A percentile compares a stretch with the other conserved stretches of the same genome.
Conservation (phyloP, 192 early-diverging fungal genomes). For the Coemansia sp. region DNA sequence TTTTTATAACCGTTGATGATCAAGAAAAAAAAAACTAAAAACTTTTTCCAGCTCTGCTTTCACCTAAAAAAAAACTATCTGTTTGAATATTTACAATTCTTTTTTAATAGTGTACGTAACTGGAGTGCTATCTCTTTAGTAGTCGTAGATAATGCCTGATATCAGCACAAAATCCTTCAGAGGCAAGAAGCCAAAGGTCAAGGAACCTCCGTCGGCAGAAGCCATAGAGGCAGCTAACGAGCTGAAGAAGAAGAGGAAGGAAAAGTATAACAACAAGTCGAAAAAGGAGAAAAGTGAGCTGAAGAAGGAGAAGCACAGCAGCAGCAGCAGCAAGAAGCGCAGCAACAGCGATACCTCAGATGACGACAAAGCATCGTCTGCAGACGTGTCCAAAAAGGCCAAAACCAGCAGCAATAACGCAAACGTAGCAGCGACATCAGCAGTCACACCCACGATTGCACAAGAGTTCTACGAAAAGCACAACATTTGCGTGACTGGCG, state of each 20-base stretch:
- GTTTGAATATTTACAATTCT: too few species aligned
- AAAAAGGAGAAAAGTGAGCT: slow-evolving; percentile 30
- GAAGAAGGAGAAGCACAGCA: slow-evolving; percentile 40
- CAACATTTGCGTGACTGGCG: slow-evolving; percentile 63
- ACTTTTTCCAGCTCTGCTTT: slow-evolving; percentile 1
- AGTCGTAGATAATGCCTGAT: slow-evolving; percentile 20
- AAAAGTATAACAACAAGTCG: slow-evolving; percentile 21
- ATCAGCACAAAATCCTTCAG: slow-evolving; percentile 2
- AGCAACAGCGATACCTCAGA: slow-evolving; percentile 19
- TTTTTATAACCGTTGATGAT: too few species aligned
- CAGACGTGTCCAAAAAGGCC: slow-evolving; percentile 36
- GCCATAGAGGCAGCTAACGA: slow-evolving; percentile 6
- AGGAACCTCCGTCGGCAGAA: slow-evolving; percentile 1
- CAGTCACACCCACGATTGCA: slow-evolving; percentile 31
- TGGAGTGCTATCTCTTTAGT: background rate
- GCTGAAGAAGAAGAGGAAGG: slow-evolving; percentile 26
- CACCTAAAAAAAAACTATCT: background rate
- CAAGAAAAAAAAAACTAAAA: slow-evolving; percentile 3
- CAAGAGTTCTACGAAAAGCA: slow-evolving; percentile 61
- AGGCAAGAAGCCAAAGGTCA: slow-evolving; percentile 4
- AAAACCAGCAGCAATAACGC: slow-evolving; percentile 18
- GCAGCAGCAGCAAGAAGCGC: slow-evolving; percentile 37
- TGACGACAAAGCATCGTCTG: slow-evolving; percentile 8
- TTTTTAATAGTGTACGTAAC: background rate
- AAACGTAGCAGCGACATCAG: slow-evolving; percentile 7